These are phyloP conservation scores for Aspergillus puulaauensis DNA, from an alignment of 2,329 filamentous ascomycete genomes.

Conservation along the genomic window DNA sequence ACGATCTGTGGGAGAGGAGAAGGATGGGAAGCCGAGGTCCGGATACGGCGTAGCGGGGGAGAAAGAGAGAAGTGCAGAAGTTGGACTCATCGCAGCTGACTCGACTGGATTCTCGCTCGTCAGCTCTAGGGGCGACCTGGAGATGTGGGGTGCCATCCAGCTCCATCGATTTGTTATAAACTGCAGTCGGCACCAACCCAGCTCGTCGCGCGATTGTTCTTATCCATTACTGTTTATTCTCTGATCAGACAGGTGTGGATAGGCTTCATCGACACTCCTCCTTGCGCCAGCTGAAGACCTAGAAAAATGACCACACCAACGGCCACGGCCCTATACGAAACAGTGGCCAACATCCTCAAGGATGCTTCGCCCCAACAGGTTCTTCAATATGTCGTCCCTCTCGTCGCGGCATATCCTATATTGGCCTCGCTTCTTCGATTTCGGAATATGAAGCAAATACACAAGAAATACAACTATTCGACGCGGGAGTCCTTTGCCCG, in stretches of 20 bases:
- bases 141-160: not conserved
- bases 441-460: conserved; percentile 36
- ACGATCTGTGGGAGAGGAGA: not conserved
- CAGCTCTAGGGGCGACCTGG: not conserved
- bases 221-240: not conserved
- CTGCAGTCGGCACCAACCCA: too few relatives aligned
- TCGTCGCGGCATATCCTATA: conserved; percentile 27
- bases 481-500: conserved; percentile 47
- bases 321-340: not conserved
- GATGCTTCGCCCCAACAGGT: conserved; percentile 16
- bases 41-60: not conserved
- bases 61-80: not conserved
- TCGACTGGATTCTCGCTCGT: not conserved
- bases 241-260: not conserved
- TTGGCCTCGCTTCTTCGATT: conserved; percentile 31
- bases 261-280: too few relatives aligned
- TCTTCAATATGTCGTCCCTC: conserved; percentile 22
- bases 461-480: conserved; percentile 45
- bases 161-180: too few relatives aligned
- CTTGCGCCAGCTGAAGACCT: too few relatives aligned
- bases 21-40: not conserved
- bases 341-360: not conserved
- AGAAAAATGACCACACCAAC: not conserved
- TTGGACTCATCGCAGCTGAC: not conserved
- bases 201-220: not conserved